Base-by-base conservation (phyloP, 352 stramenopile species). In the Globisporangium echinulatum region DNA sequence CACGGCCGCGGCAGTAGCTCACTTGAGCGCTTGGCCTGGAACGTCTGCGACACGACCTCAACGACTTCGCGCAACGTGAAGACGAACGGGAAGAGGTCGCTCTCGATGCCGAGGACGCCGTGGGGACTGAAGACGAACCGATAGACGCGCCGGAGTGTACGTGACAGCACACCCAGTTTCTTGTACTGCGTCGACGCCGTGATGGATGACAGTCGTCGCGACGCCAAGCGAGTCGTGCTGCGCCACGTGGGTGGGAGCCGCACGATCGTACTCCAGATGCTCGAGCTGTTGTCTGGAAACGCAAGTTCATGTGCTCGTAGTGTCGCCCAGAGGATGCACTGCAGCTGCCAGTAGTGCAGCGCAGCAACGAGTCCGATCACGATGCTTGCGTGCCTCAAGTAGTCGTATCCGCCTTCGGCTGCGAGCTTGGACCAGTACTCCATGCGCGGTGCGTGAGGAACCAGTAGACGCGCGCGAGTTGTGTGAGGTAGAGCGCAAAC, bases 11-110 rank as follows among this genome's bases (percentile, higher is more conserved):
- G 19, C 7, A 66, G 58, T 3, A 62, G 19, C 15, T 37, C 19
- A 39, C 67, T 70, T 2, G 53, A 66, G 11, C 51, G 51, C 25
- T 62, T 44, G 13, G 59, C 62, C 54, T 70, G 62, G 62, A 59
- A 52, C 0, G 52, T 52, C 33, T 72, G 58, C 9, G 55, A 51
- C 0, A 62, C 56, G 38, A 67, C 54, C 54, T 70, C 62, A 15
- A 58, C n/a, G 1, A 49, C 14, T 37, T 72, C 66, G 36, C 50
- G 57, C 4, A 58, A 7, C n/a, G 61, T 54, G 43, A 56, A 64
- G 7, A 60, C 25, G 37, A 33, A 3, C 7, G 42, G 19, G 25
- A 66, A 66, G 3, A 55, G 11, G 11, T n/a, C 17, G 7, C 55
- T 50, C n/a, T 64, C 56, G 52, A 71, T 33, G 13, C 53, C 60